Conservation (phyloP, 2,329 filamentous ascomycete species). For the Fusarium subtropicale region DNA sequence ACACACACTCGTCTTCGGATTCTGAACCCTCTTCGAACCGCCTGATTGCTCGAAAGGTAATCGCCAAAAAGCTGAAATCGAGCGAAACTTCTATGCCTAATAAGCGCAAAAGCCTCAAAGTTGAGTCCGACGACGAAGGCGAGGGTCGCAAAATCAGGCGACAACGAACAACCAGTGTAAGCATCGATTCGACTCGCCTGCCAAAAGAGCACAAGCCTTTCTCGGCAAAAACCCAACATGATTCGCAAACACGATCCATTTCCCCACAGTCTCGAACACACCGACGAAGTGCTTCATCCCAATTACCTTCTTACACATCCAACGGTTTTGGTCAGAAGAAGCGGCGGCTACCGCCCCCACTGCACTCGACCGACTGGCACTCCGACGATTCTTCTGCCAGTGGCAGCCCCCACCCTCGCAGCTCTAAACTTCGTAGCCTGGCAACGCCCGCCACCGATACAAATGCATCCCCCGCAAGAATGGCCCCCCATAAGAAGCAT, state of each 20-base stretch:
- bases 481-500: constrained; percentile 82
- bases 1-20: constrained; percentile 64
- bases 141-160: constrained; percentile 66
- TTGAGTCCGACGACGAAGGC: constrained; percentile 69
- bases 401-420: constrained; percentile 69
- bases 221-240: constrained; percentile 50
- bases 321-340: constrained; percentile 71
- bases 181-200: constrained; percentile 51
- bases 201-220: constrained; percentile 52
- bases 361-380: constrained; percentile 72
- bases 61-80: constrained; percentile 62
- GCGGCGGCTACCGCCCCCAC: constrained; percentile 69
- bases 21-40: constrained; percentile 60
- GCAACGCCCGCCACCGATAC: constrained; percentile 68
- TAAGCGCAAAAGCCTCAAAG: constrained; percentile 66
- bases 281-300: constrained; percentile 73
- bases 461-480: constrained; percentile 74
- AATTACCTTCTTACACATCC: constrained; percentile 66
- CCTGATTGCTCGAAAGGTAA: constrained; percentile 55
- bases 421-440: constrained; percentile 67
- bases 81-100: constrained; percentile 60
- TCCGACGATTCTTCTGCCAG: constrained; percentile 75
- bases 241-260: constrained; percentile 59
- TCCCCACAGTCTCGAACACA: constrained; percentile 71
- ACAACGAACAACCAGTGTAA: constrained; percentile 61